phyloP scores from a whole-genome alignment of 2,329 filamentous ascomycete species.

The Dactylonectria estremocensis region DNA sequence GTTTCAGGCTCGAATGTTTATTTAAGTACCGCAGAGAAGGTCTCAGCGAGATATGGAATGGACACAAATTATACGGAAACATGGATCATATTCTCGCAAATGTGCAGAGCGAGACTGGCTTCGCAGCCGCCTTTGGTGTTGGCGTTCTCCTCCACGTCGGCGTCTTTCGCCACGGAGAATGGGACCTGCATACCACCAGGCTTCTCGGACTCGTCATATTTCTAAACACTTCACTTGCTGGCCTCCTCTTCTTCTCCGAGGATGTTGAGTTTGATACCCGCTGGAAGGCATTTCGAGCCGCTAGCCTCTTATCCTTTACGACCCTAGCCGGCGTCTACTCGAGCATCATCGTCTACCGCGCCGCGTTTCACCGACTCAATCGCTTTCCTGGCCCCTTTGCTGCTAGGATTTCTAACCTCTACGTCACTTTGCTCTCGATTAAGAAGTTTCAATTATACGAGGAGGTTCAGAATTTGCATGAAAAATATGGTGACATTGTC shows the following conservation, averaged over 20 bases:
- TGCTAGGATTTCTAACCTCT: conserved; percentile 28
- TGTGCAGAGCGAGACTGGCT: background rate
- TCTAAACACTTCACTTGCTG: background rate
- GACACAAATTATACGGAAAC: background rate
- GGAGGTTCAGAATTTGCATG: conserved; percentile 28
- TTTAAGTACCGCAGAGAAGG: background rate
- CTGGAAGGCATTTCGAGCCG: background rate
- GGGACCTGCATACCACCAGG: conserved; percentile 31
- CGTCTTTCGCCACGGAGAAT: conserved; percentile 25
- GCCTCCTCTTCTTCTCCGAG: background rate
- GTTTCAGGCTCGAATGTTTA: background rate
- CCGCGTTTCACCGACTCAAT: conserved; percentile 28
- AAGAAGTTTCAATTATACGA: conserved; percentile 24
- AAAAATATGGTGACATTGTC: conserved; percentile 35
- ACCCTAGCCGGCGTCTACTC: conserved; percentile 4
- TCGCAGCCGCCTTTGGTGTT: background rate
- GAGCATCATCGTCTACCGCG: conserved; percentile 31
- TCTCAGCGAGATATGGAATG: background rate
- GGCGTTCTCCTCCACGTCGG: conserved; percentile 21
- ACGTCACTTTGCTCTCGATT: conserved; percentile 16
- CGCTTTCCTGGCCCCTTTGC: conserved; percentile 28
- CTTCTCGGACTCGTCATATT: background rate
- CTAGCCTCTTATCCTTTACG: background rate
- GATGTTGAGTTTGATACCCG: background rate
- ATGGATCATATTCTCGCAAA: background rate